Evolutionary conservation across 2,329 filamentous ascomycete species (phyloP).

Genomic region (Ophiostoma pallidulum): DNA sequence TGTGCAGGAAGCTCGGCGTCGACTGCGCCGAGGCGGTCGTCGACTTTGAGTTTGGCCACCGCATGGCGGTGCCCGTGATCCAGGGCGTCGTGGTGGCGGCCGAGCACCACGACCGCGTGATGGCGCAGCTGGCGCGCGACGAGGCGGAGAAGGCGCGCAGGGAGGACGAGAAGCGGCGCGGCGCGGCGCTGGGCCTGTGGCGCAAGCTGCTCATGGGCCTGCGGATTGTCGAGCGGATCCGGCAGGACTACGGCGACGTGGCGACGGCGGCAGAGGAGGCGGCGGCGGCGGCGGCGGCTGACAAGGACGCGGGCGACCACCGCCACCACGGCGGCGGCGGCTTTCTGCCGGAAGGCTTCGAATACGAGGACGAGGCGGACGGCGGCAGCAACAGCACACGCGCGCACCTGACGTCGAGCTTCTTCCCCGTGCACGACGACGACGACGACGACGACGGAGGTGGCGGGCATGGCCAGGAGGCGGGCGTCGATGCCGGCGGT

Average conservation of each 20-base stretch:
- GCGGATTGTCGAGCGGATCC: constrained; percentile 69
- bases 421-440: constrained; percentile 37
- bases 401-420: constrained; percentile 32
- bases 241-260: constrained; percentile 63
- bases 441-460: constrained; percentile 28
- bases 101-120: constrained; percentile 64
- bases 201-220: constrained; percentile 78
- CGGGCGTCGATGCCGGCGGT: constrained; percentile 7
- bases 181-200: constrained; percentile 67
- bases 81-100: constrained; percentile 81
- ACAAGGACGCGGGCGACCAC: constrained; percentile 19
- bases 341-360: constrained; percentile 49
- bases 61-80: constrained; percentile 87
- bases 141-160: constrained; percentile 66
- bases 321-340: constrained; percentile 43
- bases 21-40: constrained; percentile 92
- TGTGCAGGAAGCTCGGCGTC: constrained; percentile 76
- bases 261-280: constrained; percentile 37
- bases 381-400: not conserved
- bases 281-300: constrained; percentile 36
- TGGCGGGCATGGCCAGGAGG: constrained; percentile 2
- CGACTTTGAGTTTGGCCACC: constrained; percentile 91
- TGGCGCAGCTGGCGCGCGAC: constrained; percentile 70
- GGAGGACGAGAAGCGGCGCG: constrained; percentile 74
- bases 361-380: constrained; percentile 32